A percentile compares a stretch with the other conserved stretches of the same genome.
phyloP scores from a whole-genome alignment of 2,329 filamentous ascomycete genomes.

The Xylaria arbuscula region DNA sequence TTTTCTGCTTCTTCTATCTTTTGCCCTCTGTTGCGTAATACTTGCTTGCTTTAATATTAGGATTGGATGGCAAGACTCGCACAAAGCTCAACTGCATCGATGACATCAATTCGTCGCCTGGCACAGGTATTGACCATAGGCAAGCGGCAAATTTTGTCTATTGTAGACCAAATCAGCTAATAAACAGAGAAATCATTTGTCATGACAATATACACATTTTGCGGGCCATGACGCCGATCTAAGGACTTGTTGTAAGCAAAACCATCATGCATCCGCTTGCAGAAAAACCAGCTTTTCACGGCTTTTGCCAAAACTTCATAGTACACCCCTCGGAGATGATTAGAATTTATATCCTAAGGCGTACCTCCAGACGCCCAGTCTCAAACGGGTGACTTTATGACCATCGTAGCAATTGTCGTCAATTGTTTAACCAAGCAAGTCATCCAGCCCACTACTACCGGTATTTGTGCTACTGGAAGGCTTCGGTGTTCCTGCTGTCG shows the following conservation, averaged over 20 bases:
- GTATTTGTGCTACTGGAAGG: conserved; percentile 39
- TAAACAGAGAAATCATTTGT: conserved; percentile 25
- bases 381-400: neutral
- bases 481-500: conserved; percentile 55
- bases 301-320: conserved; percentile 39
- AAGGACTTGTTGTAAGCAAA: conserved; percentile 52
- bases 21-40: neutral
- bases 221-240: conserved; percentile 58
- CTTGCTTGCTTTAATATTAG: neutral
- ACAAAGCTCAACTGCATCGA: neutral
- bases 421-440: conserved; percentile 46
- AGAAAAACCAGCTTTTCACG: conserved; percentile 36
- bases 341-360: conserved; percentile 21
- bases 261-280: conserved; percentile 41
- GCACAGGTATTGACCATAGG: neutral
- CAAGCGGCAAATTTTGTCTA: conserved; percentile 21
- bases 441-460: conserved; percentile 49
- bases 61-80: conserved; percentile 1
- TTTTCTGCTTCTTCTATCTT: too few relatives aligned
- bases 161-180: conserved; percentile 22
- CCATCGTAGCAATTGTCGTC: neutral
- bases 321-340: conserved; percentile 29
- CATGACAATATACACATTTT: conserved; percentile 50
- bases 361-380: neutral
- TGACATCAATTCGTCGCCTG: conserved; percentile 12